Conservation (phyloP, 345 rosid species). For the Punica granatum region DNA sequence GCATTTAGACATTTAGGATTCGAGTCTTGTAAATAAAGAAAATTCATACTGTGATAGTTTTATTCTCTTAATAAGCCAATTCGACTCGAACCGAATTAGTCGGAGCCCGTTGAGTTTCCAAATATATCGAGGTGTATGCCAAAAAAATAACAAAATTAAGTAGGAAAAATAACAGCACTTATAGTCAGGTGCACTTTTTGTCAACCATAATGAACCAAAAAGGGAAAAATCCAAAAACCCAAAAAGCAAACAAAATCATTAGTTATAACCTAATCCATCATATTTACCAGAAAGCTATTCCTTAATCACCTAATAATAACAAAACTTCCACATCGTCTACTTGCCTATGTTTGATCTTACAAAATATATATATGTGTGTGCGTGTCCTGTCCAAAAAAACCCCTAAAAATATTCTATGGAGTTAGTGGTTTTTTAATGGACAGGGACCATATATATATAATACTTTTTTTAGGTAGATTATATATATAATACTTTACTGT, state of each 20-base stretch:
- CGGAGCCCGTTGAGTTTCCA: no score
- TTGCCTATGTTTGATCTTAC: neutral
- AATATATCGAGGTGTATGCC: no score
- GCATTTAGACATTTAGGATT: no score
- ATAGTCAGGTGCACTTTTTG: neutral
- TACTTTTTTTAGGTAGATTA: no score
- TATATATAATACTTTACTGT: neutral
- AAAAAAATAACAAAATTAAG: neutral
- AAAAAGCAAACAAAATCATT: neutral
- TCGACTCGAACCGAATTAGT: no score
- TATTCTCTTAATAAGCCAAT: no score
- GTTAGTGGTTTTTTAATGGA: neutral
- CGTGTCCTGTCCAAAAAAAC: neutral
- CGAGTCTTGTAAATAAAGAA: no score
- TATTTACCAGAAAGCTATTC: neutral
- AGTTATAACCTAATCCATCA: constrained; percentile 3
- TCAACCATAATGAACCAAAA: neutral
- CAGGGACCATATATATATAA: neutral
- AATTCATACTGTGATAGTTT: no score
- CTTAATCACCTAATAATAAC: constrained; percentile 7
- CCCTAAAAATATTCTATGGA: neutral
- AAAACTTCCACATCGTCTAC: constrained; percentile 1
- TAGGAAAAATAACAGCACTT: neutral
- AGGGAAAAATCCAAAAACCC: constrained; percentile 1
- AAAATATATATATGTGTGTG: no score